Base-by-base conservation (phyloP, 1,284 basidiomycete species). In the Ustilago xerochloae region DNA sequence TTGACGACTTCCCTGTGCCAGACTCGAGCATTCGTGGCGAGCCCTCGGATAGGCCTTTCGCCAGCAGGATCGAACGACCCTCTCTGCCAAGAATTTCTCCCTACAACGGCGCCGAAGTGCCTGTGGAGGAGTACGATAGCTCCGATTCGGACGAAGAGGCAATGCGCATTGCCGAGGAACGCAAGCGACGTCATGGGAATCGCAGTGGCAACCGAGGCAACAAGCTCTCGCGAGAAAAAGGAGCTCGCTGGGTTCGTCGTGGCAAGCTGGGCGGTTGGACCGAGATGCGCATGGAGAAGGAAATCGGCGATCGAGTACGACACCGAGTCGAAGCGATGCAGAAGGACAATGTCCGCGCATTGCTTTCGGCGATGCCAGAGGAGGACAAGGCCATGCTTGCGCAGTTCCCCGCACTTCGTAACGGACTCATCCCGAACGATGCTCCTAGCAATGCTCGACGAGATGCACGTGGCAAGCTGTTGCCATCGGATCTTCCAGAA, bases 231-330 rank as follows among this genome's bases (percentile, higher is more conserved):
- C 54, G 76, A 13, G 59, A 63, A 13, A 67, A 77, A 46, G 79
- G 77, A 12, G 64, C 72, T 30, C 69, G 82, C n/a, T 83, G 81
- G 80, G 54, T 76, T 4, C 70, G 80, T n/a, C 69, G 78, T 13
- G 75, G 75, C 22, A 83, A 83, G 55, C 67, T 83, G 3, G 81
- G 81, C 8, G 60, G 64, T 7, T 82, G 76, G 76, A 83, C 80
- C 30, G 81, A 82, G 49, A 78, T 75, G 52, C 70, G 79, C 22
- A 74, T 63, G 49, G 82, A 83, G 22, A 72, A 75, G 57, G 82
- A 82, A 65, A 64, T 74, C 13, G 70, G 66, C 16, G 67, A 75
- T 33, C 67, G 78, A 15, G 61, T 77, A 6, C 65, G 75, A 15
- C 71, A 75, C 16, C 59, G 74, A 9, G 61, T 80, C 6, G 63